phyloP scores from a whole-genome alignment of 768 basidiomycete species.

The Lentinus tigrinus region DNA sequence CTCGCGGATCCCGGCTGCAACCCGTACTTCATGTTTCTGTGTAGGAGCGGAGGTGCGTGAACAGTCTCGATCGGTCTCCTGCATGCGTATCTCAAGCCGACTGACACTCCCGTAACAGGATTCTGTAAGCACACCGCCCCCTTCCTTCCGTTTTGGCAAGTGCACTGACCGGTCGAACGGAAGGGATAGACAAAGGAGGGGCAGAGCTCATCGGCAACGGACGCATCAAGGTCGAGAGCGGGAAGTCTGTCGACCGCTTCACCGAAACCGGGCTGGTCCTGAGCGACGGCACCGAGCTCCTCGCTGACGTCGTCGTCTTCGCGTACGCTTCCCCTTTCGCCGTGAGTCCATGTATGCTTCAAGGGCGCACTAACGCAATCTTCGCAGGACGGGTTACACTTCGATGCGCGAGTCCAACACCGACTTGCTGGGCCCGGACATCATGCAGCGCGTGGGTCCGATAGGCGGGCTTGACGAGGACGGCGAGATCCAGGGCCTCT shows the following conservation, averaged over 20 bases:
- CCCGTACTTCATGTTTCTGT: conserved; percentile 28
- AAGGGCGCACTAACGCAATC: too few species aligned
- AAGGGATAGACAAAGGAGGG: conserved; percentile 32
- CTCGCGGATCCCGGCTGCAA: conserved; percentile 37
- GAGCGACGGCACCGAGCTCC: conserved; percentile 23
- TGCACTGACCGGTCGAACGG: neutral
- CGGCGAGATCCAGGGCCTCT: conserved; percentile 38
- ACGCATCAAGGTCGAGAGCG: conserved; percentile 49
- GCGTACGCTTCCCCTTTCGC: conserved; percentile 19
- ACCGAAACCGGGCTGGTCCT: conserved; percentile 23
- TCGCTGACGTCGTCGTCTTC: conserved; percentile 28
- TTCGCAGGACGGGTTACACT: conserved; percentile 33
- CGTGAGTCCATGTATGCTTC: neutral
- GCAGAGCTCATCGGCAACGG: conserved; percentile 46
- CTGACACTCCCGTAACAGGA: neutral
- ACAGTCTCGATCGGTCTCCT: neutral
- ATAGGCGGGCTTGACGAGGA: conserved; percentile 45
- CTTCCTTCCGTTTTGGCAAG: neutral
- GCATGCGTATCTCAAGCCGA: neutral
- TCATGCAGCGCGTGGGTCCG: conserved; percentile 30
- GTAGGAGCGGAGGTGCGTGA: conserved; percentile 31
- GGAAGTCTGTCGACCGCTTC: conserved; percentile 29
- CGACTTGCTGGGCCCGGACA: conserved; percentile 35
- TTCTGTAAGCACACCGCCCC: neutral
- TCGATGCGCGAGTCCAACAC: conserved; percentile 32